Evolutionary conservation across 2,329 filamentous ascomycete genomes (phyloP).

Genomic region (Pseudogymnoascus destructans): DNA sequence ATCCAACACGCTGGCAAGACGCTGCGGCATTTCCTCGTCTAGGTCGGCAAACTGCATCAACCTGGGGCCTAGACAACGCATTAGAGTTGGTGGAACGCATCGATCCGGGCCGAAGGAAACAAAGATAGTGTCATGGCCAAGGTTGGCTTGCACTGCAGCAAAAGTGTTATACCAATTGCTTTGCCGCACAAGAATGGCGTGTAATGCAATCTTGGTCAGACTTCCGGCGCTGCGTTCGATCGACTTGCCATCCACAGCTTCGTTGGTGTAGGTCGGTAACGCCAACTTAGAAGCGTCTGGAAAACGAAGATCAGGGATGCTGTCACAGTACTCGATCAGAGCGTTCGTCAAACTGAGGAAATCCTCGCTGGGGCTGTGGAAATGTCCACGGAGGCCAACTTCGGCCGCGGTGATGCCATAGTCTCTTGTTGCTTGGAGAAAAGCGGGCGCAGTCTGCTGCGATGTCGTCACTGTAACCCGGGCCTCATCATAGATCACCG

Average conservation of each 20-base stretch:
- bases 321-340: constrained; percentile 23
- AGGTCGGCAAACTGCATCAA: constrained; percentile 11
- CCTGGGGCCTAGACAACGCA: constrained; percentile 19
- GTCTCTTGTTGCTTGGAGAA: too few relatives aligned
- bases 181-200: constrained; percentile 26
- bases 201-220: constrained; percentile 25
- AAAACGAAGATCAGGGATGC: constrained; percentile 24
- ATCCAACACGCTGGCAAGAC: constrained; percentile 9
- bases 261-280: constrained; percentile 21
- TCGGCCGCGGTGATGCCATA: constrained; percentile 22
- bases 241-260: constrained; percentile 15
- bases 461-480: constrained; percentile 28
- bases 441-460: constrained; percentile 19
- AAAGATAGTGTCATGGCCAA: constrained; percentile 14
- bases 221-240: constrained; percentile 12
- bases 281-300: constrained; percentile 23
- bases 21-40: constrained; percentile 16
- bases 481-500: constrained; percentile 28
- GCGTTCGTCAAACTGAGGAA: constrained; percentile 14
- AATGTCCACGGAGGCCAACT: constrained; percentile 25
- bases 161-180: constrained; percentile 28
- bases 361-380: constrained; percentile 20
- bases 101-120: constrained; percentile 29
- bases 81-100: constrained; percentile 26
- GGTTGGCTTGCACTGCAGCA: constrained; percentile 11